Evolutionary conservation across 495 filamentous ascomycete species (phyloP).

Genomic region (Aspergillus ellipticus): DNA sequence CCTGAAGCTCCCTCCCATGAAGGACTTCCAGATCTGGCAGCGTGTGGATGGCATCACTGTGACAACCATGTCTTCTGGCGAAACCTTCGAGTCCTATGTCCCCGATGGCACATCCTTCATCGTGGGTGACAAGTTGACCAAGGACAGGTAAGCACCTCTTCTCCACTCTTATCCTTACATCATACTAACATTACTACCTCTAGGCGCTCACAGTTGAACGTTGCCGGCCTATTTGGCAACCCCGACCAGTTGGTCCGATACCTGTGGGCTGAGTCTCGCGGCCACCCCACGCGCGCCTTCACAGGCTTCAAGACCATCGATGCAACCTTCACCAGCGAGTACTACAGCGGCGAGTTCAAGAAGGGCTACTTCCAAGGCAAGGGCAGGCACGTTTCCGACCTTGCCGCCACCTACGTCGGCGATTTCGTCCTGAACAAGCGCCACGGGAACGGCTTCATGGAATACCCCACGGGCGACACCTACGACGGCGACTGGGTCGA

Average conservation of each 20-base stretch:
- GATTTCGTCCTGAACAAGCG: slow-evolving; percentile 50
- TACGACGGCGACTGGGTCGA: slow-evolving; percentile 59
- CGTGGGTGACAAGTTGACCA: slow-evolving; percentile 40
- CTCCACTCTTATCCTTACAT: background rate
- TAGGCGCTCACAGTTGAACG: slow-evolving; percentile 35
- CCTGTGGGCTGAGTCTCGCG: slow-evolving; percentile 41
- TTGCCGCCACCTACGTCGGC: slow-evolving; percentile 54
- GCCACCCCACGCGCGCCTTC: slow-evolving; percentile 44
- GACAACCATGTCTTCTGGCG: slow-evolving; percentile 35
- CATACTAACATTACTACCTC: background rate
- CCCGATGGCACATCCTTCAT: slow-evolving; percentile 45
- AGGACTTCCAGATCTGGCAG: slow-evolving; percentile 46
- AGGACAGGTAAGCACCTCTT: slow-evolving; percentile 30
- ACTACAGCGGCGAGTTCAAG: slow-evolving; percentile 45
- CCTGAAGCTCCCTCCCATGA: slow-evolving; percentile 32
- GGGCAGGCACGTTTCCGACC: slow-evolving; percentile 51
- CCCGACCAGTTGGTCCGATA: slow-evolving; percentile 45
- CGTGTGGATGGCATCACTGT: slow-evolving; percentile 39
- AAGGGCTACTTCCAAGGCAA: slow-evolving; percentile 50
- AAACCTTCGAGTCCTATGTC: slow-evolving; percentile 36
- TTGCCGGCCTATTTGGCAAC: slow-evolving; percentile 40
- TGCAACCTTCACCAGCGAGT: slow-evolving; percentile 45
- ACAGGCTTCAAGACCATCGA: slow-evolving; percentile 41
- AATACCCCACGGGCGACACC: slow-evolving; percentile 58
- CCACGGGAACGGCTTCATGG: slow-evolving; percentile 54